Conservation (phyloP, 805 yeast species). For the Schizosaccharomyces cryophilus region DNA sequence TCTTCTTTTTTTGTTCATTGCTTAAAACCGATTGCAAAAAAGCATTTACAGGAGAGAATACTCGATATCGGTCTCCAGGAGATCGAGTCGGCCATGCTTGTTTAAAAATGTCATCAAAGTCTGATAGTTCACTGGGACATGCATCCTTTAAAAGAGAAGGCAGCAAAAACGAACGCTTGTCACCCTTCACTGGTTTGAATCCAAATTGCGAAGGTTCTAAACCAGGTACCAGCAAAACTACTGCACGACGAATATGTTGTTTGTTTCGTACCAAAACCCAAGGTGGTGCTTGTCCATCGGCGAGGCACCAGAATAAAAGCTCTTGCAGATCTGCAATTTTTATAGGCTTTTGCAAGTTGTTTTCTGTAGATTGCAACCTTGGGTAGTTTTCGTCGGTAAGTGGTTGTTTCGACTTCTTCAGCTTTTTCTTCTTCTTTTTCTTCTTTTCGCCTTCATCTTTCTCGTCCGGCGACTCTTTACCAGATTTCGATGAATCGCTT, state of each 20-base stretch:
- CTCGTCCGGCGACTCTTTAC: background rate
- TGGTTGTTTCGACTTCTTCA: conserved; percentile 11
- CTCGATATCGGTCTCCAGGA: conserved; percentile 41
- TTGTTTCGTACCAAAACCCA: conserved; percentile 24
- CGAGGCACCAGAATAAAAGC: conserved; percentile 20
- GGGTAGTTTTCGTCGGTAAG: background rate
- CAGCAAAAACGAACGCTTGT: conserved; percentile 5
- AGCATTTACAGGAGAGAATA: conserved; percentile 30
- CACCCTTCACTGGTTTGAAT: conserved; percentile 5
- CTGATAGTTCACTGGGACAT: conserved; percentile 10
- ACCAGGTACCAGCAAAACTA: conserved; percentile 43
- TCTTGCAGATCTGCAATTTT: conserved; percentile 22
- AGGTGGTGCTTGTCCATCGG: conserved; percentile 21
- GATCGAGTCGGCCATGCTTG: conserved; percentile 25
- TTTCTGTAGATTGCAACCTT: background rate
- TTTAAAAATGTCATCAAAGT: conserved; percentile 20
- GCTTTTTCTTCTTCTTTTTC: conserved; percentile 11
- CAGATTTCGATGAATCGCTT: background rate
- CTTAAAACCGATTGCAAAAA: conserved; percentile 33
- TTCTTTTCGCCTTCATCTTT: conserved; percentile 5
- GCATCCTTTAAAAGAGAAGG: conserved; percentile 4
- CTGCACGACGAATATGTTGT: conserved; percentile 25
- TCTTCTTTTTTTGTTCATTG: conserved; percentile 25
- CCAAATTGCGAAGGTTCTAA: conserved; percentile 25
- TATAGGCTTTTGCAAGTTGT: background rate